phyloP scores from a whole-genome alignment of 1,139 yeast species.

The Geotrichum klebahnii region DNA sequence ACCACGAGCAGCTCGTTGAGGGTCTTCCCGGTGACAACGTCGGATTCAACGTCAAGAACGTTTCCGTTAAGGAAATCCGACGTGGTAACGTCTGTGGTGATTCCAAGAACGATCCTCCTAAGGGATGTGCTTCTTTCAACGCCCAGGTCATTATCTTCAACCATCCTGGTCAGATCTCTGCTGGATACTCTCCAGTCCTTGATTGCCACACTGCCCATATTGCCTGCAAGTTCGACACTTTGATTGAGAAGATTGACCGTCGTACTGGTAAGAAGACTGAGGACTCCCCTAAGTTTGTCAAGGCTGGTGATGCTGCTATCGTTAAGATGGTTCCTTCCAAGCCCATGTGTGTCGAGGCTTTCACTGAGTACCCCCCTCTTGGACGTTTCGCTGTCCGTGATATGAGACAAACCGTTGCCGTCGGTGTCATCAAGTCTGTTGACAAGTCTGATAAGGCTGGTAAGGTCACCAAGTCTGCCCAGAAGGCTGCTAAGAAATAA shows the following conservation, averaged over 20 bases:
- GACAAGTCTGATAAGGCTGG: constrained; percentile 92
- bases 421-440: constrained; percentile 98
- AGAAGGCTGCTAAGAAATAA: constrained; percentile 97
- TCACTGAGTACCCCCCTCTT: constrained; percentile 96
- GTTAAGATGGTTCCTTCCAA: constrained; percentile 88
- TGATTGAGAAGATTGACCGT: constrained; percentile 87
- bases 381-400: constrained; percentile 99
- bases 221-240: constrained; percentile 85
- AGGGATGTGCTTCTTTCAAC: constrained; percentile 76
- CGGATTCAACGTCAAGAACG: constrained; percentile 93
- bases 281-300: constrained; percentile 79
- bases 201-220: constrained; percentile 95
- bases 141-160: constrained; percentile 87
- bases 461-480: constrained; percentile 99
- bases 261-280: constrained; percentile 87
- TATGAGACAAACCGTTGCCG: constrained; percentile 99
- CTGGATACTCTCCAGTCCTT: constrained; percentile 90
- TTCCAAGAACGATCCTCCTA: constrained; percentile 92
- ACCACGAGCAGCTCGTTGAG: constrained; percentile 79
- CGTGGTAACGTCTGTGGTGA: constrained; percentile 96
- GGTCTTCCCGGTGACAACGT: constrained; percentile 95
- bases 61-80: constrained; percentile 88
- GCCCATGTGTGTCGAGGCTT: constrained; percentile 97
- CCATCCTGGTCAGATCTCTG: constrained; percentile 92
- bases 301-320: constrained; percentile 92